Evolutionary conservation across 1,284 basidiomycete genomes (phyloP), one percentile per base, ranked within the genome.

Genomic region (Testicularia cyperi): DNA sequence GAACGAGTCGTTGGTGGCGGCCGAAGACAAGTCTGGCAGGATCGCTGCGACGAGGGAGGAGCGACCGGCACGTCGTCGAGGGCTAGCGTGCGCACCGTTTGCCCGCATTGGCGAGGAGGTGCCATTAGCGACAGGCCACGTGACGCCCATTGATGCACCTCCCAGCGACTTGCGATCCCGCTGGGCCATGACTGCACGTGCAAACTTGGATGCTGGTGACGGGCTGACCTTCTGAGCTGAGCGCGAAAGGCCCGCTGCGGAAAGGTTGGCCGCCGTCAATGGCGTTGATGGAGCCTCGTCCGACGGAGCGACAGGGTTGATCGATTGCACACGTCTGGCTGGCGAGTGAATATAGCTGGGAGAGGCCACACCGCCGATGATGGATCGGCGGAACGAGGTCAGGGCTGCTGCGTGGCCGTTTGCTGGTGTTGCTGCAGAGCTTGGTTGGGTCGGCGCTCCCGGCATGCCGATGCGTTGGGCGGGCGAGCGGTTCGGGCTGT

Each of bases 311-410:
- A 10, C 19, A n/a, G n/a, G n/a, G n/a, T n/a, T n/a, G n/a, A n/a
- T n/a, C 26, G 38, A 19, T 30, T 53, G 52, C 0, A 60, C 44
- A 2, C 69, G 57, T 15, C 52, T 44, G 1, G 69, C 61, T 6
- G 69, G 66, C 12, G 69, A 69, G 30, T 63, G 57, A 30, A 49
- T 34, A 42, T 68, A 70, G 10, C 36, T 30, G 8, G 68, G 55
- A 27, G 69, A 63, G 9, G 61, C 52, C 8, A 70, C 39, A 19
- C 57, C 66, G 20, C 66, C 68, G 5, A 65, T 63, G 42, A 71
- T 62, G 46, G 69, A 69, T 33, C 55, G 61, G 10, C 66, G 54
- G 61, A 69, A 69, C 9, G 64, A 54, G 27, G 48, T 64, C 4
- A 42, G 30, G 34, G 57, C 44, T 27, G 39, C 38, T 5, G 48